These are phyloP conservation scores for Cryphonectria radicalis DNA, from an alignment of 2,329 filamentous ascomycete genomes.

Conservation along the genomic window DNA sequence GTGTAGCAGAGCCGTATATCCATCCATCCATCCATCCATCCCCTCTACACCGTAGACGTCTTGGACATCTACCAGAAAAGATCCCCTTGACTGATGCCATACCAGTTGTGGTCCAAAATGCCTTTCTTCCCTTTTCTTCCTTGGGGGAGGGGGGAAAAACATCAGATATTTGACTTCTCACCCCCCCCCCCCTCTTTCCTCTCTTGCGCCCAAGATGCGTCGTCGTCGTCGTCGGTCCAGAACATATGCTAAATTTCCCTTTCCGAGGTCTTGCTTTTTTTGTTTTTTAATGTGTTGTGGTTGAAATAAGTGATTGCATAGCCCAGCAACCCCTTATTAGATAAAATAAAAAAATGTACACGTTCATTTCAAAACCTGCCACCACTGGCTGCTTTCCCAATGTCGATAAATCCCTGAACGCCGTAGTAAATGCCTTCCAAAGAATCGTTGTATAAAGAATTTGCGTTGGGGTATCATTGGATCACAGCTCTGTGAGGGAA, in stretches of 20 bases:
- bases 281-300: too few species aligned
- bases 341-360: not conserved
- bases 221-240: not conserved
- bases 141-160: not conserved
- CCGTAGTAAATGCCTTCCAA: conserved; percentile 21
- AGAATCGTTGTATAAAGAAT: conserved; percentile 13
- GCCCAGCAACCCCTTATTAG: too few species aligned
- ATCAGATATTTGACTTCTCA: not conserved
- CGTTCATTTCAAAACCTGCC: not conserved
- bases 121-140: not conserved
- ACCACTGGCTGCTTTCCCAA: not conserved
- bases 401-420: conserved; percentile 17
- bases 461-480: conserved; percentile 26
- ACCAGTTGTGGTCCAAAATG: not conserved
- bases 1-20: not conserved
- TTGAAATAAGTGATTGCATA: not conserved
- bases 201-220: not conserved
- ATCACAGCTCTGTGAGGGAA: conserved; percentile 7
- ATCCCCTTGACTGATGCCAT: not conserved
- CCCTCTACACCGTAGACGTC: not conserved
- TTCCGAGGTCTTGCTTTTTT: not conserved
- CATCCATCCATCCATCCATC: not conserved
- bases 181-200: not conserved
- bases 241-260: not conserved
- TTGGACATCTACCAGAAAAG: not conserved